A percentile compares a stretch with the other conserved stretches of the same genome.
Evolutionary conservation across 2,329 filamentous ascomycete genomes (phyloP).

Genomic region (Annulohypoxylon truncatum): DNA sequence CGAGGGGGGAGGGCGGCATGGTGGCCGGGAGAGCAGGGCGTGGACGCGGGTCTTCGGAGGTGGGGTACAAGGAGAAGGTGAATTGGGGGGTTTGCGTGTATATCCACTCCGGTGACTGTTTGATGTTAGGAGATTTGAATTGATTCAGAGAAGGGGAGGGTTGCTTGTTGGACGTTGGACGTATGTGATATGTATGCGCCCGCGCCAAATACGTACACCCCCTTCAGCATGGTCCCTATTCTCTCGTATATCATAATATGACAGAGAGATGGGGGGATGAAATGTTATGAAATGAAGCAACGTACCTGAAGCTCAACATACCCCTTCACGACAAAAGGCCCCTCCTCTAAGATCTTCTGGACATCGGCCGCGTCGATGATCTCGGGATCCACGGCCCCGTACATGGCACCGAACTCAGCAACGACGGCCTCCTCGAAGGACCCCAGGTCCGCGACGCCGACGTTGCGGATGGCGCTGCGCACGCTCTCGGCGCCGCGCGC

Average conservation of each 20-base stretch:
- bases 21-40: conserved; percentile 62
- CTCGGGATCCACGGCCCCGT: conserved; percentile 59
- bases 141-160: no score
- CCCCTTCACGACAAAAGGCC: conserved; percentile 69
- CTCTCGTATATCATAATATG: background rate
- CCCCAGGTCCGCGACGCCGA: conserved; percentile 62
- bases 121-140: conserved; percentile 3
- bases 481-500: conserved; percentile 93
- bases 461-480: conserved; percentile 84
- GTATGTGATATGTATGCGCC: no score
- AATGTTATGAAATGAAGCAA: no score
- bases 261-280: no score
- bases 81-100: conserved; percentile 90
- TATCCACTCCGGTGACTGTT: conserved; percentile 76
- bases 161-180: no score
- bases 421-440: conserved; percentile 68
- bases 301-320: conserved; percentile 70
- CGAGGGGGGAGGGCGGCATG: conserved; percentile 57
- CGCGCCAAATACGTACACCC: no score
- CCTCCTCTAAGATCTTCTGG: conserved; percentile 53
- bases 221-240: no score
- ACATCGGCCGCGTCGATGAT: conserved; percentile 64
- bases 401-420: conserved; percentile 74
- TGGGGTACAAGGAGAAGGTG: conserved; percentile 72
- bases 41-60: conserved; percentile 67